These are phyloP conservation scores for Diaporthe amygdali DNA, from an alignment of 2,329 filamentous ascomycete genomes.

Conservation along the genomic window DNA sequence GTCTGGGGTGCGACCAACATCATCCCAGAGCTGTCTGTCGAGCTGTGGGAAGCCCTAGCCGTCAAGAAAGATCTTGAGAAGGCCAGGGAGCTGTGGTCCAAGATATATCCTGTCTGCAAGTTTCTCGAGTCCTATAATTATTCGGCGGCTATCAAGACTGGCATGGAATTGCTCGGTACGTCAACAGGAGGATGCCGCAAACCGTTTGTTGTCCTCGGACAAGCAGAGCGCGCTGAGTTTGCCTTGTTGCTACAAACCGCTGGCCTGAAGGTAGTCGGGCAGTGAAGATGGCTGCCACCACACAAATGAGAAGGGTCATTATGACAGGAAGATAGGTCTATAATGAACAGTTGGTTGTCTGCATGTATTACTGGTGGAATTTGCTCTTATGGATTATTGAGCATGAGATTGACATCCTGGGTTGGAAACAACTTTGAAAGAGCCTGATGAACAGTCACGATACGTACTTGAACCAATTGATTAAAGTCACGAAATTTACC, in stretches of 20 bases:
- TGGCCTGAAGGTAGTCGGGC: background rate
- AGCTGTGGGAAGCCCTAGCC: constrained; percentile 52
- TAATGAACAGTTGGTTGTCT: no score
- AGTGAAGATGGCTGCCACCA: background rate
- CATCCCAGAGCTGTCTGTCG: constrained; percentile 52
- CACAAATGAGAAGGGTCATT: background rate
- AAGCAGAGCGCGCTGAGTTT: background rate
- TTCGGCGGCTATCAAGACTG: constrained; percentile 52
- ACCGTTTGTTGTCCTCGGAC: constrained; percentile 41
- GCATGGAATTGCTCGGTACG: constrained; percentile 50
- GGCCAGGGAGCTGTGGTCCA: constrained; percentile 52
- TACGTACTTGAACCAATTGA: no score
- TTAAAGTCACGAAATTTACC: no score
- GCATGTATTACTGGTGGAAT: no score
- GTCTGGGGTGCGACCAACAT: constrained; percentile 37
- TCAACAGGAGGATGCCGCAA: constrained; percentile 53
- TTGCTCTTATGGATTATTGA: no score
- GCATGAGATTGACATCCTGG: no score
- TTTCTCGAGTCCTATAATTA: constrained; percentile 55
- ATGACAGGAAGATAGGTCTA: no score
- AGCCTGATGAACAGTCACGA: no score
- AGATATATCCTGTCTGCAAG: constrained; percentile 55
- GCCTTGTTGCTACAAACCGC: background rate
- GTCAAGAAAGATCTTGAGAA: constrained; percentile 46
- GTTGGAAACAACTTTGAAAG: no score